Base-by-base conservation (phyloP, 768 basidiomycete species). In the Mycena polygramma region DNA sequence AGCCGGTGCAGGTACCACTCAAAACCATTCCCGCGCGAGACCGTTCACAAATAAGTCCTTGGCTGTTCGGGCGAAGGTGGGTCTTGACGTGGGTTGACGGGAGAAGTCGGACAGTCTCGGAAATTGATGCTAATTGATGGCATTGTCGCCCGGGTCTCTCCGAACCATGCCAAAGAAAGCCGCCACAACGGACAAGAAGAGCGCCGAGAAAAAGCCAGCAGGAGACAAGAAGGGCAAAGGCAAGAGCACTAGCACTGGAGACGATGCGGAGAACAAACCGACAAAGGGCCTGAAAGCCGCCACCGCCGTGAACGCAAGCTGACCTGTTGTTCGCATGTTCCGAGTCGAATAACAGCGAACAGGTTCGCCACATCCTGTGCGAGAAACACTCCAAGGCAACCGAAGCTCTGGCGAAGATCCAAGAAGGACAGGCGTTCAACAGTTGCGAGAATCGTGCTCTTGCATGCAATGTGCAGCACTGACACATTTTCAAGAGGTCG, bases 371-470 rank as follows among this genome's bases (percentile, higher is more conserved):
- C 78, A 94, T 96, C 51, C 83, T 96, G 24, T 96, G 94, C 79
- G 94, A 96, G 81, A 96, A 95, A 75, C 92, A 94, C 64, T 91
- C 93, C 10, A 94, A 88, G 75, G 93, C 91, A 2, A 85, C 85
- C 51, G 94, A 95, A 77, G 94, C 94, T 1, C 77, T 95, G 59
- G 85, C 90, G 79, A 94, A 93, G 79, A 89, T 95, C 59, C 88
- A 94, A 92, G 91, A 89, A 70, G 94, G 94, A 26, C 88, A 92
- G 75, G 81, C 92, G 14, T 96, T 96, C 77, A 92, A 95, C 81
- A 96, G 70, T 72, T 57, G 37, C 57, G 63, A 59, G 43, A 55
- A 48, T 57, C 60, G 19, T 55, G n/a, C 11, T 30, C 45, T 41
- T 55, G 24, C n/a, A 39, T 48, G 37, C 45, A n/a, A 46, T 48